Conservation (phyloP, 2,329 filamentous ascomycete species). For the Diaporthe amygdali region DNA sequence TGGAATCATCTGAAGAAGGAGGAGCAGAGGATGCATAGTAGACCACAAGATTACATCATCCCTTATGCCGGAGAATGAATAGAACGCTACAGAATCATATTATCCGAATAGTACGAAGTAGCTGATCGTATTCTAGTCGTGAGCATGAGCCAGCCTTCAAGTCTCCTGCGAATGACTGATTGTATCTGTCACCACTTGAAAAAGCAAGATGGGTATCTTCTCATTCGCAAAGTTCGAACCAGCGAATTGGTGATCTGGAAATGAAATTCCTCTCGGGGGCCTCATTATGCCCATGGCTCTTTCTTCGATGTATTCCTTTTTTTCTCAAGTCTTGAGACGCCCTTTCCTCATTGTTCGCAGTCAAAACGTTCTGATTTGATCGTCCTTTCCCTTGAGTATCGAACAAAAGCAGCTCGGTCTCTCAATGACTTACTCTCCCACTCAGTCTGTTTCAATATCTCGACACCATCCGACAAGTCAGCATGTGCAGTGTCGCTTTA, state of each 20-base stretch:
- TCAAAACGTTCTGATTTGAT: background rate
- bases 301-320: background rate
- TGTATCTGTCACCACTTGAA: background rate
- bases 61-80: background rate
- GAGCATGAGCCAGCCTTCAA: background rate
- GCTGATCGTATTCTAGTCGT: no score
- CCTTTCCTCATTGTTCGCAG: background rate
- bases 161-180: background rate
- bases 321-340: background rate
- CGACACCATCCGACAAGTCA: background rate
- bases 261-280: no score
- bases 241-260: background rate
- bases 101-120: no score
- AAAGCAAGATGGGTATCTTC: background rate
- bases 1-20: background rate
- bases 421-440: background rate
- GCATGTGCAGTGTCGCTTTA: background rate
- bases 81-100: background rate
- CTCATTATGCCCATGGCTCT: background rate
- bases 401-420: background rate
- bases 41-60: background rate
- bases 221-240: background rate
- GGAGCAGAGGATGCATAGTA: no score
- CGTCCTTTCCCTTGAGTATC: background rate
- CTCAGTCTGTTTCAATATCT: background rate